A percentile compares a stretch with the other conserved stretches of the same genome.
phyloP scores from a whole-genome alignment of 345 rosid genomes.

The Clarkia xantiana region DNA sequence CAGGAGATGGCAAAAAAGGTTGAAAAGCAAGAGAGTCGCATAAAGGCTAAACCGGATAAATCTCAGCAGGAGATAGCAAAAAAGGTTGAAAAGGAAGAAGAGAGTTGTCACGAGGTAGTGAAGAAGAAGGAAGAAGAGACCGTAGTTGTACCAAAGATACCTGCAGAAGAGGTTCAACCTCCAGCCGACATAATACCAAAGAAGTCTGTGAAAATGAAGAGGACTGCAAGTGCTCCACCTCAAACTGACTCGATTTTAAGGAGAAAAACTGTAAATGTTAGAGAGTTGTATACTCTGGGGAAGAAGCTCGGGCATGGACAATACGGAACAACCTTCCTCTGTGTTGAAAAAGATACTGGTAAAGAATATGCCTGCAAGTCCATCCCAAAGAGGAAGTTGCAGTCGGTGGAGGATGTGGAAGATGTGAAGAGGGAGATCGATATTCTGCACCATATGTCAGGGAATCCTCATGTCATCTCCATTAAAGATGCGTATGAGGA shows the following conservation, averaged over 20 bases:
- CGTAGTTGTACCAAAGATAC: slow-evolving; percentile 1
- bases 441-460: slow-evolving; percentile 77
- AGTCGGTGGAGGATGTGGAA: slow-evolving; percentile 51
- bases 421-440: slow-evolving; percentile 88
- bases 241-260: slow-evolving; percentile 41
- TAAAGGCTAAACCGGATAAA: too few species aligned
- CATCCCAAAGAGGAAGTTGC: slow-evolving; percentile 65
- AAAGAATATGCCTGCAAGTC: slow-evolving; percentile 81
- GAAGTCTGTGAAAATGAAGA: slow-evolving; percentile 36
- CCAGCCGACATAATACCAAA: slow-evolving; percentile 5
- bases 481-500: slow-evolving; percentile 87
- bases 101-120: too few species aligned
- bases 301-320: slow-evolving; percentile 79
- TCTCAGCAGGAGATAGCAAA: too few species aligned
- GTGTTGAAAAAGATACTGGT: slow-evolving; percentile 58
- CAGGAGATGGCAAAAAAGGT: too few species aligned
- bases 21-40: too few species aligned
- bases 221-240: slow-evolving; percentile 44
- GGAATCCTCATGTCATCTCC: slow-evolving; percentile 50
- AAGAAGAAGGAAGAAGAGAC: slow-evolving; percentile 1
- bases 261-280: slow-evolving; percentile 51
- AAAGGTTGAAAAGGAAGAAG: too few species aligned
- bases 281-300: slow-evolving; percentile 53
- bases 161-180: slow-evolving; percentile 9
- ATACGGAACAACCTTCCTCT: slow-evolving; percentile 76